Percentiles rank a stretch among this genome's conserved stretches.
Conservation (phyloP, 2,329 filamentous ascomycete genomes). For the Hypoxylon sp. region DNA sequence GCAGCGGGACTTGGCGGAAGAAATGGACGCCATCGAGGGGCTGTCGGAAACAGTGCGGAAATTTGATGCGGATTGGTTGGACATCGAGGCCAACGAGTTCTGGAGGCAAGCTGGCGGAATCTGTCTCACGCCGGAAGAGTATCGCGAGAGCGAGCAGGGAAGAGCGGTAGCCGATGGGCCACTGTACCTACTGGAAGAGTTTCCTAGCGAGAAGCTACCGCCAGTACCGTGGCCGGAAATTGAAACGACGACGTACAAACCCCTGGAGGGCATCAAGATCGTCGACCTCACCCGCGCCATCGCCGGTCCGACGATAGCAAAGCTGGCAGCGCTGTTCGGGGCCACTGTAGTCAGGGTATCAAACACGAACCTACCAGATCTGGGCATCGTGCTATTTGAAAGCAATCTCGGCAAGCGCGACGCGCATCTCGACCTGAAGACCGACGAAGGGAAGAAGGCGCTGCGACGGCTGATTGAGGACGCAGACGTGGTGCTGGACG, state of each 20-base stretch:
- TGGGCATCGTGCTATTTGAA: conserved; percentile 50
- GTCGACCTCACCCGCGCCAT: conserved; percentile 54
- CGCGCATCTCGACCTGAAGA: conserved; percentile 50
- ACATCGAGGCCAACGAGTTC: conserved; percentile 51
- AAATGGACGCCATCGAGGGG: conserved; percentile 48
- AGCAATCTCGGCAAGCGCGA: conserved; percentile 53
- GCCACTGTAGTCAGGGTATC: conserved; percentile 53
- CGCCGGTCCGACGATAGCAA: conserved; percentile 51
- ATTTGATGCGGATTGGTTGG: conserved; percentile 48
- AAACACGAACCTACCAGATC: conserved; percentile 49
- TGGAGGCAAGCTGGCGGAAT: conserved; percentile 51
- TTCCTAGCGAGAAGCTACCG: conserved; percentile 38
- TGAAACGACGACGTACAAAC: conserved; percentile 40
- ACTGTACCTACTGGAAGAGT: conserved; percentile 46
- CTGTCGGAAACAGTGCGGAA: conserved; percentile 43
- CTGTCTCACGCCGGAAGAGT: conserved; percentile 52
- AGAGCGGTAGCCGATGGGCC: conserved; percentile 44
- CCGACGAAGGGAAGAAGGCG: conserved; percentile 42
- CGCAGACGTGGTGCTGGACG: conserved; percentile 53
- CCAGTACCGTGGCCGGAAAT: conserved; percentile 46
- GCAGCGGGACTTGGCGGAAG: conserved; percentile 44
- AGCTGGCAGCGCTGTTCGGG: conserved; percentile 50
- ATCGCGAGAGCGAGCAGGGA: conserved; percentile 47
- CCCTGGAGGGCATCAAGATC: conserved; percentile 51
- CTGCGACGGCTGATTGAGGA: conserved; percentile 45